Evolutionary conservation across 1,284 basidiomycete genomes (phyloP), one percentile per base, ranked within the genome.

Genomic region (Volvariella surrecta): DNA sequence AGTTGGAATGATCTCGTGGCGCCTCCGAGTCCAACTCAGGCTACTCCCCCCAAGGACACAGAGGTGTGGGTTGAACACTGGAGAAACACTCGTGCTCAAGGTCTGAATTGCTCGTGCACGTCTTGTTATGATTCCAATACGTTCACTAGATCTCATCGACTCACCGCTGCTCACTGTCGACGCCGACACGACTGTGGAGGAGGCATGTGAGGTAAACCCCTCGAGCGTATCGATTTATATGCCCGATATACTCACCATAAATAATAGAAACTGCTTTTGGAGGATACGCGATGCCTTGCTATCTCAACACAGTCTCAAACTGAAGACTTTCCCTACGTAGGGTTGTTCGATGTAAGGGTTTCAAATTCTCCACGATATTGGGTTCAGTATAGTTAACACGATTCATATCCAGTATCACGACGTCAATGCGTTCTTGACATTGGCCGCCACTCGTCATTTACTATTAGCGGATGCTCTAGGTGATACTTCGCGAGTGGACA

Each of bases 381-480:
- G n/a, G n/a, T 11, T 28, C 6, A 28, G 11, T 19, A 40, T 19
- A 35, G 11, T 43, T 37, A 32, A 24, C 35, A 40, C n/a, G 35
- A 16, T 30, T 28, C 13, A 28, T 38, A 37, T 42, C 31, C 51
- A 89, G 85, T 88, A 77, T 52, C 78, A 85, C 11, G 85, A 89
- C 54, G 82, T 89, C 17, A 89, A 89, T 54, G 82, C 85, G 16
- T 89, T 89, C 54, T 61, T 89, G 49, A 85, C 82, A 1, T 66
- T 89, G 34, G 85, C 85, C 4, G 85, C 86, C 4, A 87, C 82
- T 3, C 68, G 79, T 32, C 83, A 88, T 56, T 81, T 74, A 2
- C 67, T 82, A 37, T 61, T 65, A 18, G 66, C 71, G 0, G 79
- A 82, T 24, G 73, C 80, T 41, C 57, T 84, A 15, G 64, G 66